Evolutionary conservation across 495 filamentous ascomycete genomes (phyloP).

Genomic region (Daldinia grandis): DNA sequence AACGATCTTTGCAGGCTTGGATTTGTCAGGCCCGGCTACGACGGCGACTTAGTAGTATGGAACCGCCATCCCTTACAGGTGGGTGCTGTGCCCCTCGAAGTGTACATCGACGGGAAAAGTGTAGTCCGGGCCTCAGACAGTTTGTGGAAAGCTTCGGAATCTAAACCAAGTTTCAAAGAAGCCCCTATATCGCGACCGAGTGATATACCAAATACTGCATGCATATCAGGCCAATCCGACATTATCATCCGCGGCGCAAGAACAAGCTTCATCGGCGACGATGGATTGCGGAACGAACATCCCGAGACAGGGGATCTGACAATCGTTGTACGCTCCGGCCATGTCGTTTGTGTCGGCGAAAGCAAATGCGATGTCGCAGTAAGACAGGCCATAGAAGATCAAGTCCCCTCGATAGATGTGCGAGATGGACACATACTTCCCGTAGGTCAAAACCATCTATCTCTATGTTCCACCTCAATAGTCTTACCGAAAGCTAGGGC

Average conservation of each 20-base stretch:
- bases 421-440: conserved; percentile 57
- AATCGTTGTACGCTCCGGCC: conserved; percentile 50
- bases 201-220: conserved; percentile 15
- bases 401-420: conserved; percentile 45
- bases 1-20: conserved; percentile 47
- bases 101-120: conserved; percentile 60
- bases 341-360: conserved; percentile 50
- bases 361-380: conserved; percentile 17
- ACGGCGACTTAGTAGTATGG: conserved; percentile 66
- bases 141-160: conserved; percentile 22
- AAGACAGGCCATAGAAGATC: conserved; percentile 17
- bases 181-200: conserved; percentile 42
- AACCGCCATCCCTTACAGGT: conserved; percentile 60
- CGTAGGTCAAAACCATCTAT: neutral
- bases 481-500: conserved; percentile 35
- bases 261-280: conserved; percentile 19
- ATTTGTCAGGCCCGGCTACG: conserved; percentile 58
- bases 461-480: neutral
- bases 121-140: conserved; percentile 24
- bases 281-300: conserved; percentile 21
- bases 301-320: conserved; percentile 43
- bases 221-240: conserved; percentile 25
- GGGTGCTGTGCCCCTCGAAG: conserved; percentile 62
- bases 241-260: conserved; percentile 22
- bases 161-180: conserved; percentile 2